Conservation (phyloP, 768 basidiomycete genomes). For the Serendipita sp. region DNA sequence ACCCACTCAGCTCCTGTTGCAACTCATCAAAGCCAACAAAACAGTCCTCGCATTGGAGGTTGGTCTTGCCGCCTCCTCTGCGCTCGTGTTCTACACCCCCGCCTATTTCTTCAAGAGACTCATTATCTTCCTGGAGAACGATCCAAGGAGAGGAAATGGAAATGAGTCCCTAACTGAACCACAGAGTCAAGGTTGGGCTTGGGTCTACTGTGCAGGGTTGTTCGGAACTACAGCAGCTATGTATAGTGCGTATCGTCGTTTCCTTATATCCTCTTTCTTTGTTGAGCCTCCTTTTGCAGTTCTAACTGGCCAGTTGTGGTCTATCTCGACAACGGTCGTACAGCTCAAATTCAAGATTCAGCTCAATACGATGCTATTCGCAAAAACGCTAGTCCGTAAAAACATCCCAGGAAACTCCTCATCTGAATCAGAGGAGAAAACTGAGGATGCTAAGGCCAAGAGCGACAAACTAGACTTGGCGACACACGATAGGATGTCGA, state of each 20-base stretch:
- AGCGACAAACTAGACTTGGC: conserved; percentile 13
- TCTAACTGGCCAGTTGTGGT: conserved; percentile 61
- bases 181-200: conserved; percentile 19
- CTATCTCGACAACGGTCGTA: conserved; percentile 46
- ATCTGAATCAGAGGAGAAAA: neutral
- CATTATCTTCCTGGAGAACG: conserved; percentile 21
- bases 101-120: conserved; percentile 24
- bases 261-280: neutral
- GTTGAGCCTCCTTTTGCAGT: conserved; percentile 3
- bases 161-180: neutral
- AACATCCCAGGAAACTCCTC: conserved; percentile 40
- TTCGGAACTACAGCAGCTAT: conserved; percentile 29
- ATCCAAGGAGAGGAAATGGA: conserved; percentile 17
- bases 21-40: conserved; percentile 42
- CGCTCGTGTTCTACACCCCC: conserved; percentile 48
- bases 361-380: conserved; percentile 69
- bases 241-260: conserved; percentile 24
- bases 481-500: conserved; percentile 2
- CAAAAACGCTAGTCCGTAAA: conserved; percentile 75
- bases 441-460: neutral
- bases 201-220: conserved; percentile 28
- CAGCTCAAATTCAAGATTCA: conserved; percentile 59
- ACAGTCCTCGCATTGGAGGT: conserved; percentile 27
- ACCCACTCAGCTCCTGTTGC: conserved; percentile 32
- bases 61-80: conserved; percentile 37